Evolutionary conservation across 2,329 filamentous ascomycete genomes (phyloP), one percentile per base, ranked within the genome.

Genomic region (Trematosphaeria pertusa): DNA sequence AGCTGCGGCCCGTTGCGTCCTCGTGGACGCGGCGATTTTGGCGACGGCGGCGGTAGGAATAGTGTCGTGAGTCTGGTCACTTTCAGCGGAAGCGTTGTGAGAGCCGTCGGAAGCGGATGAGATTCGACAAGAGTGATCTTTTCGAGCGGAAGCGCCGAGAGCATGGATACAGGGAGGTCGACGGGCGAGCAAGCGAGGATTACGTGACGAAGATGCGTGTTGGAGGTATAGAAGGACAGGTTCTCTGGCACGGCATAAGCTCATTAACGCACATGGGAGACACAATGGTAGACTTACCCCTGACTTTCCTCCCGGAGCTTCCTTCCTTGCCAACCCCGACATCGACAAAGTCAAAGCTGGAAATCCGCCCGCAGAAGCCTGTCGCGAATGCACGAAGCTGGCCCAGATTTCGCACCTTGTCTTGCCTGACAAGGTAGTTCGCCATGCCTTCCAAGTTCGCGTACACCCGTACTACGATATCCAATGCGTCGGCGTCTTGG

Each of bases 371-470:
- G 32, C 65, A 68, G 48, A 72, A 71, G 14, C 65, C 68, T 0
- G 67, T 72, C 1, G 67, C 64, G 49, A 67, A 68, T 3, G 69
- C 67, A 26, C 69, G 55, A 11, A 72, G 46, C 30, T 70, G 66
- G 1, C 69, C 68, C 3, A 72, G 52, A 41, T 71, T 71, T 6
- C 67, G 47, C 26, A 71, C 61, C 38, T 68, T 71, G 32, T 65
- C 67, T 18, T 70, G 57, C 3, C 67, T 59, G 5, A 71, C 68
- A 9, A 72, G 61, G 14, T 58, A 65, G 42, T 70, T 72, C 8
- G 67, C 67, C 58, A 71, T 64, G 10, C 67, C 67, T 48, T 72
- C 69, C 2, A 71, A 60, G 35, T 72, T 72, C 10, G 65, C 63
- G 35, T 69, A 72, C 5, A 70, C 58, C 3, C 68, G 58, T 5